Percentiles rank a stretch among this genome's conserved stretches.
Evolutionary conservation across 805 yeast species (phyloP).

Genomic region (Phaffomyces antillensis): DNA sequence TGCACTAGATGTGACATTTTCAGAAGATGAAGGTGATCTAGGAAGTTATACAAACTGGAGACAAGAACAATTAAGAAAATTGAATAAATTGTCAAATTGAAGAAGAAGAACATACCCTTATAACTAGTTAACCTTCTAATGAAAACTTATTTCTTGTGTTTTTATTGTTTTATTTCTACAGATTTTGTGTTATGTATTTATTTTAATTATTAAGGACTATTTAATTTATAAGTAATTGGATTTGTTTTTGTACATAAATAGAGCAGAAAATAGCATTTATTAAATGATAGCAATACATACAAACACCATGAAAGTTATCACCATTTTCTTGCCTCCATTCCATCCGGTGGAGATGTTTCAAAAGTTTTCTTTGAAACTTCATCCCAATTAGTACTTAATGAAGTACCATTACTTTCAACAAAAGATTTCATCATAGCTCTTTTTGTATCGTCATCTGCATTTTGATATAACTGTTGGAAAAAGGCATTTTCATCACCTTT

Average conservation of each 20-base stretch:
- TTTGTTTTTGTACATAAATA: no score
- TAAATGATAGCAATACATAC: no score
- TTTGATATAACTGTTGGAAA: constrained; percentile 65
- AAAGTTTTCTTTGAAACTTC: constrained; percentile 66
- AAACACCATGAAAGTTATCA: neutral
- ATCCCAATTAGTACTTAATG: constrained; percentile 88
- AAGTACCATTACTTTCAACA: constrained; percentile 89
- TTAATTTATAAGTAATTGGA: no score
- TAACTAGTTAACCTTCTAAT: neutral
- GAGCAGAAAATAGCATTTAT: neutral
- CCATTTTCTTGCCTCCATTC: constrained; percentile 19
- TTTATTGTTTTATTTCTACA: neutral
- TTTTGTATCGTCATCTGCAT: constrained; percentile 79
- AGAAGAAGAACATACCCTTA: neutral
- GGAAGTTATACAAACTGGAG: constrained; percentile 21
- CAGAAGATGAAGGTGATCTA: constrained; percentile 11
- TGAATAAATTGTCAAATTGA: constrained; percentile 9
- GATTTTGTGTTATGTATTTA: neutral
- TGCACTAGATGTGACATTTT: constrained; percentile 12
- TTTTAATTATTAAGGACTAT: neutral
- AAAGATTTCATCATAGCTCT: constrained; percentile 97
- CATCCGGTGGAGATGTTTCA: constrained; percentile 21
- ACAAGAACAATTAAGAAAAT: constrained; percentile 20
- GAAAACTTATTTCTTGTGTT: neutral
- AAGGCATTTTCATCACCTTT: constrained; percentile 52